These are phyloP conservation scores for Yarrowia porcina DNA, from an alignment of 805 yeast species.

Conservation along the genomic window DNA sequence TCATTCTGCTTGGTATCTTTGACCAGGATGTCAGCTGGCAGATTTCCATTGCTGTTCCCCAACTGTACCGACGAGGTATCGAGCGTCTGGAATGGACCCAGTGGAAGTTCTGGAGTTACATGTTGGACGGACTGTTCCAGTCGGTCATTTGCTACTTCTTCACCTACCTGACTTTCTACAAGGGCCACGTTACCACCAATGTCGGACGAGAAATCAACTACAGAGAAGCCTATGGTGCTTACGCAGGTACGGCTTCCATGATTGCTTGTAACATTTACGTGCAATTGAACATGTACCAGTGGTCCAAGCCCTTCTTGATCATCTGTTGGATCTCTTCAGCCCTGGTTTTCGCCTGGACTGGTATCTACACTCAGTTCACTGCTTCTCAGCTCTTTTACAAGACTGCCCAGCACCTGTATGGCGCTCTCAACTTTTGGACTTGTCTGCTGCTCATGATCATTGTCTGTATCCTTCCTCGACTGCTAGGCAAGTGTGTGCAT, in stretches of 20 bases:
- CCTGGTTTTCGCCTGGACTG: conserved; percentile 70
- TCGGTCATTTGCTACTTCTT: conserved; percentile 66
- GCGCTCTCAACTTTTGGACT: conserved; percentile 64
- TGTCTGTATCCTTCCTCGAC: conserved; percentile 53
- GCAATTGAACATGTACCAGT: conserved; percentile 62
- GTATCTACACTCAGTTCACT: conserved; percentile 62
- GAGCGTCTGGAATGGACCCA: conserved; percentile 61
- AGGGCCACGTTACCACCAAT: conserved; percentile 42
- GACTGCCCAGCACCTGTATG: conserved; percentile 63
- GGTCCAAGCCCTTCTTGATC: conserved; percentile 67
- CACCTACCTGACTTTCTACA: conserved; percentile 57
- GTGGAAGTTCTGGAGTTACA: conserved; percentile 57
- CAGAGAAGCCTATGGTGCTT: conserved; percentile 68
- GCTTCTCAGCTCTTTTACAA: conserved; percentile 58
- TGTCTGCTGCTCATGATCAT: conserved; percentile 54
- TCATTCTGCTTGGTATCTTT: conserved; percentile 65
- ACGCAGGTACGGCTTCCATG: conserved; percentile 58
- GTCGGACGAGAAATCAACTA: conserved; percentile 59
- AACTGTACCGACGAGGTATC: conserved; percentile 66
- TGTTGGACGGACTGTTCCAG: conserved; percentile 74
- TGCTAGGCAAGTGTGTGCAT: conserved; percentile 51
- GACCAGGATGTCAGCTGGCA: conserved; percentile 75
- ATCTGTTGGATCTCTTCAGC: conserved; percentile 48
- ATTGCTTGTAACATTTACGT: conserved; percentile 66
- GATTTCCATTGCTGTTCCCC: conserved; percentile 66